Evolutionary conservation across 2,329 filamentous ascomycete genomes (phyloP).

Genomic region (Fusarium sp.): DNA sequence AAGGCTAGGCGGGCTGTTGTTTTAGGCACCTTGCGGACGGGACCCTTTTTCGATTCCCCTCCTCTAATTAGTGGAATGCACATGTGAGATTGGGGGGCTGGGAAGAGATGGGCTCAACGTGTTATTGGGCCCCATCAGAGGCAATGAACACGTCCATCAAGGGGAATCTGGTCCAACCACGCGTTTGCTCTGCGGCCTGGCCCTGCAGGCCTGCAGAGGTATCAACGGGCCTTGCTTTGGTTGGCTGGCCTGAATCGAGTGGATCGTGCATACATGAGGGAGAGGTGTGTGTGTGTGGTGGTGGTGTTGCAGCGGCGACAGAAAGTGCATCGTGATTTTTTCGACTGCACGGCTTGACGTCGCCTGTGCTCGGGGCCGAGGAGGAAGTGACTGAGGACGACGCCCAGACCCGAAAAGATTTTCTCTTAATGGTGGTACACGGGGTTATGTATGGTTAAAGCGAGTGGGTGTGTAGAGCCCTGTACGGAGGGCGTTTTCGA

Average conservation of each 20-base stretch:
- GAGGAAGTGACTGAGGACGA: not conserved
- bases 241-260: constrained; percentile 32
- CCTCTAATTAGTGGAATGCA: constrained; percentile 36
- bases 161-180: constrained; percentile 36
- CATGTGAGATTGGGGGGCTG: constrained; percentile 37
- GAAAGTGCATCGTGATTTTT: constrained; percentile 2
- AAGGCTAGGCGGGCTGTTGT: constrained; percentile 12
- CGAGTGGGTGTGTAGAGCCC: constrained; percentile 25
- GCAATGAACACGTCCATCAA: constrained; percentile 30
- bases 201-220: constrained; percentile 35
- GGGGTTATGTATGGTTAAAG: constrained; percentile 3
- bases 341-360: not conserved
- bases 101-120: constrained; percentile 4
- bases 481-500: constrained; percentile 13
- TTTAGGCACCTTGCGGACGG: constrained; percentile 13
- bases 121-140: constrained; percentile 19
- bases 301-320: constrained; percentile 18
- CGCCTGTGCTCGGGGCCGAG: not conserved
- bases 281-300: not conserved
- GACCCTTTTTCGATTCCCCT: constrained; percentile 15
- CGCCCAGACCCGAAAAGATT: constrained; percentile 2
- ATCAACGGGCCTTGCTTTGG: constrained; percentile 29
- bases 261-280: constrained; percentile 22
- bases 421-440: constrained; percentile 5
- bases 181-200: constrained; percentile 30